Base-by-base conservation (phyloP, 1,284 basidiomycete genomes). In the Boletellus deceptivus region DNA sequence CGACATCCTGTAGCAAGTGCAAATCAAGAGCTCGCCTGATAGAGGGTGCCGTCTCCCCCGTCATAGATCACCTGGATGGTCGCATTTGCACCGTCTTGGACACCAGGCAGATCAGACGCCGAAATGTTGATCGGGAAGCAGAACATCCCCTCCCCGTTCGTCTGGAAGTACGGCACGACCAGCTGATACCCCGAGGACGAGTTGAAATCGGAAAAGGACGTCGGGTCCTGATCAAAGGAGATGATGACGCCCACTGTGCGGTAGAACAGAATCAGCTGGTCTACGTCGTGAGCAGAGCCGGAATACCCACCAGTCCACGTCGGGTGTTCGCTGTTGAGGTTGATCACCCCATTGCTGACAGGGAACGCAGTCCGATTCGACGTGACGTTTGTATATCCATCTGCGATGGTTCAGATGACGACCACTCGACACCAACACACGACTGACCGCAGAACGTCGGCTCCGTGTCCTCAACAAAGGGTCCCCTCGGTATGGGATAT, bases 401-500 rank as follows among this genome's bases (percentile, higher is more conserved):
- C 80, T 82, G 49, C 6, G 11, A 6, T 37, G 4, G 17, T 39
- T 53, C 27, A 49, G 52, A 37, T 33, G 4, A 42, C 40, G 16
- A 34, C 7, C n/a, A 16, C 18, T 34, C 33, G 50, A 13, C 16
- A 40, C 34, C n/a, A 6, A 16, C 2, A 35, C 39, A 33, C 39
- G 22, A 64, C 74, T 49, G 43, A 78, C 75, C 74, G 55, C 80
- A 78, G 60, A 79, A 80, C 3, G 67, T 60, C 13, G 72, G 69
- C 58, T 86, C 82, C 17, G 70, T 66, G 52, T 79, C 72, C 31
- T 77, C 64, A 41, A 75, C 74, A 58, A 83, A 84, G 0, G 59
- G 60, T 1, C 83, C 83, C 47, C 84, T 74, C 27, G 80, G 77
- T 9, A 68, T 58, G 22, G 84, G 84, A 57, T 78, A 86, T 54